Percentiles rank a stretch among this genome's conserved stretches.
Conservation (phyloP, 2,329 filamentous ascomycete species). For the Oidium heveae region DNA sequence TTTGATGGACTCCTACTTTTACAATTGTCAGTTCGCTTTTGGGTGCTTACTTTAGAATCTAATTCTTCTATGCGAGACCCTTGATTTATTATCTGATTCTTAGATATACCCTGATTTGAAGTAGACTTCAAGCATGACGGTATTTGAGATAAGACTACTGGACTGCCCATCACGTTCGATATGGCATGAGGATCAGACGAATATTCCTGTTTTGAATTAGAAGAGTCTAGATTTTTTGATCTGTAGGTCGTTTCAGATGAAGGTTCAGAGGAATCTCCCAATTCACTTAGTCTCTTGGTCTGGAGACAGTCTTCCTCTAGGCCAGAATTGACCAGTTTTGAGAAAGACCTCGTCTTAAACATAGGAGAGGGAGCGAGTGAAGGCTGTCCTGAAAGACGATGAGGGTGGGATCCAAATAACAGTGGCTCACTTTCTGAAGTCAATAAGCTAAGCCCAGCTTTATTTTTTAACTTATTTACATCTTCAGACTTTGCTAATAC, state of each 20-base stretch:
- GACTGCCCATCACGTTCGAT: neutral
- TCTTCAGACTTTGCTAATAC: too few relatives aligned
- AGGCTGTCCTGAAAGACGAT: constrained; percentile 9
- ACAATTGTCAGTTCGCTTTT: constrained; percentile 4
- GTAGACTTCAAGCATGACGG: too few relatives aligned
- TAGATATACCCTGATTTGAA: too few relatives aligned
- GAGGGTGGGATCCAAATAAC: neutral
- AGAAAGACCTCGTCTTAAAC: constrained; percentile 5
- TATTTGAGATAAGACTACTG: too few relatives aligned
- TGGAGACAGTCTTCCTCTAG: constrained; percentile 3
- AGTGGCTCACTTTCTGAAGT: too few relatives aligned
- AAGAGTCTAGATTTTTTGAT: constrained; percentile 3
- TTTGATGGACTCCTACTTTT: constrained; percentile 9
- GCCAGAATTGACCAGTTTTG: constrained; percentile 5
- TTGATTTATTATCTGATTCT: too few relatives aligned
- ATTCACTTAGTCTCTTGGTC: constrained; percentile 2
- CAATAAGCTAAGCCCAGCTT: too few relatives aligned
- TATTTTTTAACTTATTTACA: too few relatives aligned
- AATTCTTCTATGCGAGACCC: constrained; percentile 8
- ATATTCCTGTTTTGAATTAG: constrained; percentile 5
- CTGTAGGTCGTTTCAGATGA: constrained; percentile 5
- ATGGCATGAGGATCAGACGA: constrained; percentile 2
- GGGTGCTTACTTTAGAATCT: constrained; percentile 6
- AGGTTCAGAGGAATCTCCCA: constrained; percentile 3
- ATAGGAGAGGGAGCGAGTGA: constrained; percentile 13